These are phyloP conservation scores for Suzukiozyma palmioleophila DNA, from an alignment of 1,139 yeast genomes.

Conservation along the genomic window DNA sequence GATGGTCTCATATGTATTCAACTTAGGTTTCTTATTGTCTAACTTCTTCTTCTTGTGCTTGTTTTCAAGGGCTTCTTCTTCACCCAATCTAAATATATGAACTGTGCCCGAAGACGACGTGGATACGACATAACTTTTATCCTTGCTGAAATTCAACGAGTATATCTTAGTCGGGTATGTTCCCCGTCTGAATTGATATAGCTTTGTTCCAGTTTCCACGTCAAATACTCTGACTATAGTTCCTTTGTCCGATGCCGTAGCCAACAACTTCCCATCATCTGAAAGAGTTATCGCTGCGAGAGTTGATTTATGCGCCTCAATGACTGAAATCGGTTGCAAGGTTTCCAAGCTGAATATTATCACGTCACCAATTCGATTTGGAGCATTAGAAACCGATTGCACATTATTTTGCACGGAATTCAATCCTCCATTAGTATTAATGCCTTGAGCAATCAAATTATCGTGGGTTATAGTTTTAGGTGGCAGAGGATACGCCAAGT, in stretches of 20 bases:
- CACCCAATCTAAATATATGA: constrained; percentile 76
- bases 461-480: constrained; percentile 47
- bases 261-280: constrained; percentile 75
- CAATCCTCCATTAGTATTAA: constrained; percentile 44
- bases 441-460: constrained; percentile 37
- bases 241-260: constrained; percentile 95
- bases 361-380: constrained; percentile 76
- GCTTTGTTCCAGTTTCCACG: constrained; percentile 76
- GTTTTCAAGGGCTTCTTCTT: constrained; percentile 48
- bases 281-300: constrained; percentile 77
- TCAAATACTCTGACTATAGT: constrained; percentile 86
- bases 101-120: constrained; percentile 91
- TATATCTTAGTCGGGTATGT: constrained; percentile 90
- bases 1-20: constrained; percentile 19
- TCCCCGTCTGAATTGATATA: constrained; percentile 90
- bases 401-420: constrained; percentile 40
- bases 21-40: constrained; percentile 16
- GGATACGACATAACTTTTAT: constrained; percentile 72
- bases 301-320: constrained; percentile 89
- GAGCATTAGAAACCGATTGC: constrained; percentile 42
- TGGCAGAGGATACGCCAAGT: constrained; percentile 86
- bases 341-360: constrained; percentile 75
- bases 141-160: constrained; percentile 74
- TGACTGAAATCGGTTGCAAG: constrained; percentile 80
- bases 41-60: constrained; percentile 32